Evolutionary conservation across 2,329 filamentous ascomycete species (phyloP), one percentile per base, ranked within the genome.

Genomic region (Trichophyton verrucosum): DNA sequence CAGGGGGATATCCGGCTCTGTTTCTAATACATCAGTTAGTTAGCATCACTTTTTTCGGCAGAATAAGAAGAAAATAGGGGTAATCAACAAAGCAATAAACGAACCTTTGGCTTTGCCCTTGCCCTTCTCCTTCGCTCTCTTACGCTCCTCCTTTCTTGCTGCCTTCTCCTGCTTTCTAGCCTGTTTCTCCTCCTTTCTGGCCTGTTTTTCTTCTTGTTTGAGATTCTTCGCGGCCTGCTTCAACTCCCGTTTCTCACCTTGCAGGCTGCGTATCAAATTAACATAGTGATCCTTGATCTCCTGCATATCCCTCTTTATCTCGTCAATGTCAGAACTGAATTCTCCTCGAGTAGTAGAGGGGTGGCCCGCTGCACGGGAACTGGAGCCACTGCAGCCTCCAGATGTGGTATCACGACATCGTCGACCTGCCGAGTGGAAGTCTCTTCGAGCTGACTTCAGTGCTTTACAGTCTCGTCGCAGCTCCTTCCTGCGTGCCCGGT

Each of bases 261-360:
- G 57, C 0, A 73, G 72, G 3, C 72, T 69, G 3, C 68, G 67
- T 15, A 72, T 62, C 4, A 74, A 65, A 7, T 72, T 70, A 8
- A 68, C 65, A 62, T 76, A 75, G 3, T 72, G 72, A 57, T 74
- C 70, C 49, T 68, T 71, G 4, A 73, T 71, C 1, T 69, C 68
- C n/a, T 68, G 67, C 59, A 73, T 66, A 62, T 76, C 73, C 49
- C 71, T 69, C 60, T 74, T 53, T 9, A 53, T 53, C 20, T 47
- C 44, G n/a, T 47, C 44, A 47, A 47, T 20, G 7, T 47, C 20
- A 20, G 44, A 20, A 22, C 17, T 4, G 20, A 24, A 20, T 13
- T 53, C 49, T 24, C 22, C 49, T 13, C 22, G 49, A 22, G 22
- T 13, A 38, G 33, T 13, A 38, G 9, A 13, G 3, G 33, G 33